Base-by-base conservation (phyloP, 1,284 basidiomycete species). In the Singerocomus inundabilis region DNA sequence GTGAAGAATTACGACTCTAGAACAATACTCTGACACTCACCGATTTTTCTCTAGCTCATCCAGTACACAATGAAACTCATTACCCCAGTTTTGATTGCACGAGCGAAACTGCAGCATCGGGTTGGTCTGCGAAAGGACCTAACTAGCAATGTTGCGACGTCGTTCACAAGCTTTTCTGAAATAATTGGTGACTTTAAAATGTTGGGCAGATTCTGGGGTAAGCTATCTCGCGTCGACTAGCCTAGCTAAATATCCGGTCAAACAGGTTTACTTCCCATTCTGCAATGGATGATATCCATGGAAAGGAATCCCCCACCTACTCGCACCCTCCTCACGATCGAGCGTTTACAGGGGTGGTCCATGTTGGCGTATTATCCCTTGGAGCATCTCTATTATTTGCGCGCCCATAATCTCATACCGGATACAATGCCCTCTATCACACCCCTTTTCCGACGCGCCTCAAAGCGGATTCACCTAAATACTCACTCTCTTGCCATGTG, bases 281-380 rank as follows among this genome's bases (percentile, higher is more conserved):
- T 90, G 46, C 84, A 88, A 62, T 91, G 88, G 88, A 74, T 91
- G 44, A 81, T 84, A 24, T 76, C 81, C 1, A 66, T 91, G 53
- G 88, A 91, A 64, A 80, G 82, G 30, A 79, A 69, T 43, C 82
- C 81, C 3, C 82, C 83, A 13, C 81, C 84, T 2, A 89, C 88
- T 4, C 77, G 82, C 9, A 75, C 74, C 36, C 74, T 89, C 21
- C 80, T 83, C 46, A 88, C 80, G 9, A 87, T 93, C 42, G 88
- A 93, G 61, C 82, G 88, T 25, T 71, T 91, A 9, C 90, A 93
- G 64, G 88, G 84, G 16, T 89, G 88, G 84, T 81, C 85, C 1
- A 91, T 93, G 89, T 72, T 93, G 16, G 77, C 74, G 1, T 93
- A 88, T 71, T 93, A 88, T 61, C 89, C 88, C 2, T 74, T 93